Percentiles rank a stretch among this genome's conserved stretches.
Evolutionary conservation across 805 yeast species (phyloP).

Genomic region (Blastobotrys terrestris): DNA sequence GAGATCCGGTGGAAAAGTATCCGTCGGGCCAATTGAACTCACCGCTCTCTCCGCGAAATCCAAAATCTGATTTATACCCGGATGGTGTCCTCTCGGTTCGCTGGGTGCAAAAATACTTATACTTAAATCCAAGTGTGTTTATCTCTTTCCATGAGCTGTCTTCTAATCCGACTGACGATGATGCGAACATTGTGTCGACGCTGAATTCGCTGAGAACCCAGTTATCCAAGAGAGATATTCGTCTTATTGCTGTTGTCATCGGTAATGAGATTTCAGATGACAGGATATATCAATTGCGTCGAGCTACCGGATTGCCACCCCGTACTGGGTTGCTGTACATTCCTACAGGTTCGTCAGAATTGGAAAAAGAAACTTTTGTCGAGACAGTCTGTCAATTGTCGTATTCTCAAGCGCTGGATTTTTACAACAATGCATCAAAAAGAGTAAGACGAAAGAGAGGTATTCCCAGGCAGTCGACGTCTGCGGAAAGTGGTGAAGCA

Average conservation of each 20-base stretch:
- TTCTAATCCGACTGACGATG: conserved; percentile 19
- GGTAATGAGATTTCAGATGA: conserved; percentile 20
- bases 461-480: conserved; percentile 1
- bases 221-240: conserved; percentile 11
- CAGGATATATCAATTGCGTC: conserved; percentile 35
- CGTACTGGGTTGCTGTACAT: conserved; percentile 41
- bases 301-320: conserved; percentile 39
- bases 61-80: conserved; percentile 36
- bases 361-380: conserved; percentile 38
- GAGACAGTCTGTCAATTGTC: conserved; percentile 34
- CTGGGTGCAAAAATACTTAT: conserved; percentile 51
- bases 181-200: conserved; percentile 19
- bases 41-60: conserved; percentile 40
- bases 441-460: conserved; percentile 36
- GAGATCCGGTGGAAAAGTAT: conserved; percentile 11
- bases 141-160: conserved; percentile 39
- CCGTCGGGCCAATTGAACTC: conserved; percentile 23
- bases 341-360: conserved; percentile 34
- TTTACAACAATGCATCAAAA: conserved; percentile 38
- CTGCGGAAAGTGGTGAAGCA: conserved; percentile 3
- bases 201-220: conserved; percentile 19
- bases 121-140: conserved; percentile 42
- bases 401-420: conserved; percentile 40
- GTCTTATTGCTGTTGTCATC: conserved; percentile 19
- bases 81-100: conserved; percentile 38